A percentile compares a stretch with the other conserved stretches of the same genome.
Conservation (phyloP, 768 basidiomycete genomes). For the Suillus sp. region DNA sequence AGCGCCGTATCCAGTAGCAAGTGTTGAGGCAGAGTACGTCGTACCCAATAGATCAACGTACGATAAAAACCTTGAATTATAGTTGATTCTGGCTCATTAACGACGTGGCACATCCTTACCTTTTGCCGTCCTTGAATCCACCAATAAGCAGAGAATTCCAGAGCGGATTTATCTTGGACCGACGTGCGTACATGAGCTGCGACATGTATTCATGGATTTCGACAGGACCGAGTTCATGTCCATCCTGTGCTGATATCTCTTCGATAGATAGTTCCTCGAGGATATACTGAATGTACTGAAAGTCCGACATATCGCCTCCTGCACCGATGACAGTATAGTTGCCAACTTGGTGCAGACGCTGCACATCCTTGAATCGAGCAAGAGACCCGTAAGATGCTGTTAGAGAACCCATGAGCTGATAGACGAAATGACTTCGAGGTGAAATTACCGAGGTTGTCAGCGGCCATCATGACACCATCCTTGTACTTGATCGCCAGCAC, state of each 20-base stretch:
- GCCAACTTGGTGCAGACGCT: constrained; percentile 85
- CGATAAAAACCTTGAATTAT: constrained; percentile 73
- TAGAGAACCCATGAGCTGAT: background rate
- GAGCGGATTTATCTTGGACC: constrained; percentile 88
- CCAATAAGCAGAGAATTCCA: constrained; percentile 97
- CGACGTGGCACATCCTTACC: constrained; percentile 46
- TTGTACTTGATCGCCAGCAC: constrained; percentile 94
- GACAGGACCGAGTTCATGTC: constrained; percentile 77
- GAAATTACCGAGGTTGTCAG: constrained; percentile 88
- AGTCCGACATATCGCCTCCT: constrained; percentile 97
- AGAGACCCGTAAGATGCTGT: constrained; percentile 95
- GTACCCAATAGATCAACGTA: constrained; percentile 97
- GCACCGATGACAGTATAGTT: constrained; percentile 86
- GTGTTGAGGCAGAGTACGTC: constrained; percentile 89
- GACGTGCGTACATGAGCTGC: constrained; percentile 86
- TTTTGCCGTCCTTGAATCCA: constrained; percentile 82
- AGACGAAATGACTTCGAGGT: background rate
- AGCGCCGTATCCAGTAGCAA: constrained; percentile 93
- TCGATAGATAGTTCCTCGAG: constrained; percentile 78
- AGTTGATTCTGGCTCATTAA: background rate
- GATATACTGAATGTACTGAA: constrained; percentile 84
- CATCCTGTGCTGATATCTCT: constrained; percentile 82
- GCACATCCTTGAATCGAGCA: constrained; percentile 93
- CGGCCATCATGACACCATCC: constrained; percentile 97
- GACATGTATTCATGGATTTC: constrained; percentile 93